phyloP scores from a whole-genome alignment of 768 basidiomycete genomes.

The Trametes gibbosa region DNA sequence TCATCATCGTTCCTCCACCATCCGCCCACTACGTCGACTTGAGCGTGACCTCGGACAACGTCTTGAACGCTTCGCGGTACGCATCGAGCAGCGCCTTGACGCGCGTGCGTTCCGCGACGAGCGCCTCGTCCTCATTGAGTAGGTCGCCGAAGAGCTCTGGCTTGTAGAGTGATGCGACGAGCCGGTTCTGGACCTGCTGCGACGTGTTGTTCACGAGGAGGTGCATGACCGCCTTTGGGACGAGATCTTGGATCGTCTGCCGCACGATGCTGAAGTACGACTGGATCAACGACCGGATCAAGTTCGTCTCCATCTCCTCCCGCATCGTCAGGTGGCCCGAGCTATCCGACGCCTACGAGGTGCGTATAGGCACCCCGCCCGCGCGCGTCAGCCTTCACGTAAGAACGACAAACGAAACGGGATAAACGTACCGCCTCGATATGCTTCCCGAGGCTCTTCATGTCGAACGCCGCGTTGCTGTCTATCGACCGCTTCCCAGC shows the following conservation, averaged over 20 bases:
- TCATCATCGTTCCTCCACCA: neutral
- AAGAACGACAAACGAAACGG: neutral
- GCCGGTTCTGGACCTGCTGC: conserved; percentile 92
- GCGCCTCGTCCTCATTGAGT: conserved; percentile 91
- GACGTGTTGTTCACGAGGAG: conserved; percentile 95
- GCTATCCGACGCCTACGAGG: conserved; percentile 50
- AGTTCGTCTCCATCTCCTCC: conserved; percentile 95
- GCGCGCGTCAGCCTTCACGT: neutral
- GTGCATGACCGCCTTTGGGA: conserved; percentile 99
- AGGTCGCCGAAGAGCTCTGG: conserved; percentile 89
- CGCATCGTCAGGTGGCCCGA: conserved; percentile 65
- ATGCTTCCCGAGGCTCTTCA: conserved; percentile 97
- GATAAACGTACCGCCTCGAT: conserved; percentile 83
- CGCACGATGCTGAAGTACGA: conserved; percentile 96
- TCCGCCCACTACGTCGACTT: conserved; percentile 45
- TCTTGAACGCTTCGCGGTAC: conserved; percentile 93
- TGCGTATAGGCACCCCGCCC: neutral
- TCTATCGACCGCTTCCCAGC: conserved; percentile 66
- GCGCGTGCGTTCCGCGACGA: conserved; percentile 89
- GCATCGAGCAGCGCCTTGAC: conserved; percentile 95
- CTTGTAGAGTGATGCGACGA: conserved; percentile 94
- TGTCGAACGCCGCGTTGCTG: conserved; percentile 88
- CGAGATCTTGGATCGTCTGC: conserved; percentile 93
- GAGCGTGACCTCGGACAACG: conserved; percentile 75
- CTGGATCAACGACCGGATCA: conserved; percentile 92